phyloP scores from a whole-genome alignment of 2,329 filamentous ascomycete genomes.

The Fusarium keratoplasticum region DNA sequence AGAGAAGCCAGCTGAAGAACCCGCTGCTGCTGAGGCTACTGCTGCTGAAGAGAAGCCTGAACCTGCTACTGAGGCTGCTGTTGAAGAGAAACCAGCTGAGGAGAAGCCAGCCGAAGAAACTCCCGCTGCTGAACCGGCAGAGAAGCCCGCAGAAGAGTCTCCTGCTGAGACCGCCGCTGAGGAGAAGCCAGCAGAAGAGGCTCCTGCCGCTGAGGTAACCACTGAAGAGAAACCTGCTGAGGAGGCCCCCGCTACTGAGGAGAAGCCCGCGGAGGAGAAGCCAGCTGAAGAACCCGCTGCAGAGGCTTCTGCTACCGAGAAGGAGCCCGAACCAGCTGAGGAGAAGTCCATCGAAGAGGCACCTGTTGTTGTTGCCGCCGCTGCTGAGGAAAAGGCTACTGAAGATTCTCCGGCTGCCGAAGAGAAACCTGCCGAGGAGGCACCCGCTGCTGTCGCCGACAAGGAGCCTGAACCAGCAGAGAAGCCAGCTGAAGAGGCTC shows the following conservation, averaged over 20 bases:
- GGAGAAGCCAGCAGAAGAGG: conserved; percentile 3
- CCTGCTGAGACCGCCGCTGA: background rate
- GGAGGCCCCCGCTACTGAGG: background rate
- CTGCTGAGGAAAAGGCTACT: background rate
- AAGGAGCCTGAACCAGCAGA: background rate
- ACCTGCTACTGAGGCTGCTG: background rate
- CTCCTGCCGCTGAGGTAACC: background rate
- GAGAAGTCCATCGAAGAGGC: conserved; percentile 12
- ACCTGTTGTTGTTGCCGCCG: background rate
- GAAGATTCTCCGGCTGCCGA: background rate
- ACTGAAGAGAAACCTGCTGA: background rate
- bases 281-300: background rate
- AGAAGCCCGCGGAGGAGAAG: background rate
- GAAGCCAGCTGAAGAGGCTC: background rate
- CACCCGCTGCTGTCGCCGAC: background rate
- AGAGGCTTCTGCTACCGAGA: conserved; percentile 4
- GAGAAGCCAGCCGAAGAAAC: conserved; percentile 1
- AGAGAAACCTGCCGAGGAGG: background rate
- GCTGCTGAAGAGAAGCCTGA: background rate
- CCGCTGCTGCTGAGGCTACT: background rate
- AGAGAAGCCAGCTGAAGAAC: background rate
- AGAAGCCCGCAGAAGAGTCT: background rate
- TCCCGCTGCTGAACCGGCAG: background rate
- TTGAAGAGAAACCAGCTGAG: conserved; percentile 8
- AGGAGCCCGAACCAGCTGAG: background rate